phyloP scores from a whole-genome alignment of 176 grass and related monocot species.

The Musa acuminata region DNA sequence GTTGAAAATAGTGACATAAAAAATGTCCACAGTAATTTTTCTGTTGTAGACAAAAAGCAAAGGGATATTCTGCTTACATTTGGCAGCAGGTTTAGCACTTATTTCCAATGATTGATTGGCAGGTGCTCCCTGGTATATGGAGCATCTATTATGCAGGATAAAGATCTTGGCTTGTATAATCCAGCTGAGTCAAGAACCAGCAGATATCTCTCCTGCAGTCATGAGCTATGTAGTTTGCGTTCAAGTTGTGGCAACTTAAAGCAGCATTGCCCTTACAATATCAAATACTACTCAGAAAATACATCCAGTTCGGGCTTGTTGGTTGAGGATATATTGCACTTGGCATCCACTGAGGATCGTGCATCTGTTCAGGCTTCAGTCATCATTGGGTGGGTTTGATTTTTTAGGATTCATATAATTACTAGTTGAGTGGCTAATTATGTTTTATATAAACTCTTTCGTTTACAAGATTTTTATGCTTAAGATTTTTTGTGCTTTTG shows the following conservation, averaged over 20 bases:
- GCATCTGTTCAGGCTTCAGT: constrained; percentile 69
- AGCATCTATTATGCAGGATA: constrained; percentile 99
- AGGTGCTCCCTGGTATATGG: constrained; percentile 88
- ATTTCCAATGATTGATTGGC: constrained; percentile 98
- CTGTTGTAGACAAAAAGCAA: constrained; percentile 5
- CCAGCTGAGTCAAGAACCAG: constrained; percentile 79
- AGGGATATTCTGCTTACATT: constrained; percentile 27
- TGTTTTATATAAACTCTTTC: not conserved
- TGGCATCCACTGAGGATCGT: constrained; percentile 50
- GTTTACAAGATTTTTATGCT: not conserved
- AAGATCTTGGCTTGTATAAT: constrained; percentile 86
- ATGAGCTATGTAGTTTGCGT: constrained; percentile 54
- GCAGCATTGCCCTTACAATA: constrained; percentile 78
- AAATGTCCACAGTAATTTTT: not conserved
- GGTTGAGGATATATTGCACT: constrained; percentile 69
- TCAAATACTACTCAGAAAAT: constrained; percentile 75
- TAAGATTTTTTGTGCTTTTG: not conserved
- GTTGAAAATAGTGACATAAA: not conserved
- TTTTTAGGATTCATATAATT: not conserved
- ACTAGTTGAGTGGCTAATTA: not conserved
- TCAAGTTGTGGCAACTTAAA: constrained; percentile 61
- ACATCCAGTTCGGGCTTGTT: constrained; percentile 92
- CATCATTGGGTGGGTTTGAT: constrained; percentile 59
- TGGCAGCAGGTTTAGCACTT: constrained; percentile 76
- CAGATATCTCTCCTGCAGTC: constrained; percentile 72